Evolutionary conservation across 192 early-diverging fungal species (phyloP), one percentile per base, ranked within the genome.

Genomic region (Pilobolus umbonatus): DNA sequence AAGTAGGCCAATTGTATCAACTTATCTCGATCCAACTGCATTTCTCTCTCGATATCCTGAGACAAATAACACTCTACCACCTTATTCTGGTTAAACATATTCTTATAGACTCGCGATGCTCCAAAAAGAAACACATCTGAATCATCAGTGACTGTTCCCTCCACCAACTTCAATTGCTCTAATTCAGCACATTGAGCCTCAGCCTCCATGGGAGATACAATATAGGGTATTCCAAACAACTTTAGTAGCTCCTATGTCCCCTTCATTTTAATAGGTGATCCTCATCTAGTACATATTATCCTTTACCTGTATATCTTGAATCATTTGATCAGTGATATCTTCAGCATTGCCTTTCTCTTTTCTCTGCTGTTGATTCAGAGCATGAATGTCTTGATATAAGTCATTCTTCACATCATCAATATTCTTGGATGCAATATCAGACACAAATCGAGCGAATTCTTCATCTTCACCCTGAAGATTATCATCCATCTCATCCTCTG

Each of bases 41-140:
- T 77, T 65, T 85, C 80, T 14, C 76, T 64, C 50, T 77, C 75
- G 28, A 99, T 68, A 42, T 82, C 80, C 5, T 73, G 69, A 52
- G 69, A 67, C 5, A 77, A 54, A 67, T 95, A 99, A 61, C 83
- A 81, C 64, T 98, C 93, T 0, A 97, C 92, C 66, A 78, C 95
- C 63, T 87, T 85, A 62, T 89, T 82, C 47, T 89, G 83, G 60
- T 91, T 85, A 78, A 99, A 99, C 73, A 99, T 85, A 65, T 99
- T 93, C 48, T 88, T 90, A 66, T 92, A 97, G 1, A 98, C 85
- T 2, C 80, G 73, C 5, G 68, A 45, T 2, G 78, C 80, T 9
- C 95, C 94, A 81, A 99, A 98, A 28, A 99, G 69, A 65, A 98
- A 97, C 5, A 95, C 92, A 65, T 99, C 97, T 14, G 90, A 92